Percentiles rank a stretch among this genome's conserved stretches.
Conservation (phyloP, 1,139 yeast species). For the Meyerozyma elateridarum region DNA sequence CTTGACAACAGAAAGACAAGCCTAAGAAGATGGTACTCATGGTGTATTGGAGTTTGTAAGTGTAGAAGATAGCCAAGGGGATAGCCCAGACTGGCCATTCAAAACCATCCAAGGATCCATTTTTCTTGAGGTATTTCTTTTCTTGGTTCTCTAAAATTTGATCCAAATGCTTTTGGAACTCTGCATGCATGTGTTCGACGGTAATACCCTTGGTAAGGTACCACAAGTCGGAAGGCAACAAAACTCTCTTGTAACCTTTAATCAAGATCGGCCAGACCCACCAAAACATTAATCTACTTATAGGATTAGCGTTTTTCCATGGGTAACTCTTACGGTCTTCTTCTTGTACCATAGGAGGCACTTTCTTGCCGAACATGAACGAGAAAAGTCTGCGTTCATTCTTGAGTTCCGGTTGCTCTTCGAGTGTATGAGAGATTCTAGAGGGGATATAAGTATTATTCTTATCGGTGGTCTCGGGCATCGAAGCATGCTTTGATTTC, state of each 20-base stretch:
- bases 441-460: too few species aligned
- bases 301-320: constrained; percentile 25
- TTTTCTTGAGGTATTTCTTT: constrained; percentile 19
- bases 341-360: constrained; percentile 32
- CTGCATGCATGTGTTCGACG: constrained; percentile 35
- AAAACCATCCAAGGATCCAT: constrained; percentile 22
- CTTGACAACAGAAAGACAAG: constrained; percentile 33
- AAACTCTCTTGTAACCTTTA: constrained; percentile 41
- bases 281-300: constrained; percentile 30
- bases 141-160: constrained; percentile 19
- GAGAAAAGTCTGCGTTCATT: constrained; percentile 20
- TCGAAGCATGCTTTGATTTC: constrained; percentile 1
- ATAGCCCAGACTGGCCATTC: constrained; percentile 35
- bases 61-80: constrained; percentile 33
- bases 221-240: constrained; percentile 38
- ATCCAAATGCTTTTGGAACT: constrained; percentile 25
- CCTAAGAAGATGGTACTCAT: constrained; percentile 32
- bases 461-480: not conserved
- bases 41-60: constrained; percentile 36
- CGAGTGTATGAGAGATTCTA: not conserved
- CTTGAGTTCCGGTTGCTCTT: constrained; percentile 9
- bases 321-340: constrained; percentile 38
- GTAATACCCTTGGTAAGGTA: constrained; percentile 33
- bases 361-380: constrained; percentile 27
- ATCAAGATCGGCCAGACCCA: constrained; percentile 40